Evolutionary conservation across 768 basidiomycete genomes (phyloP).

Genomic region (Calvatia gigantea): DNA sequence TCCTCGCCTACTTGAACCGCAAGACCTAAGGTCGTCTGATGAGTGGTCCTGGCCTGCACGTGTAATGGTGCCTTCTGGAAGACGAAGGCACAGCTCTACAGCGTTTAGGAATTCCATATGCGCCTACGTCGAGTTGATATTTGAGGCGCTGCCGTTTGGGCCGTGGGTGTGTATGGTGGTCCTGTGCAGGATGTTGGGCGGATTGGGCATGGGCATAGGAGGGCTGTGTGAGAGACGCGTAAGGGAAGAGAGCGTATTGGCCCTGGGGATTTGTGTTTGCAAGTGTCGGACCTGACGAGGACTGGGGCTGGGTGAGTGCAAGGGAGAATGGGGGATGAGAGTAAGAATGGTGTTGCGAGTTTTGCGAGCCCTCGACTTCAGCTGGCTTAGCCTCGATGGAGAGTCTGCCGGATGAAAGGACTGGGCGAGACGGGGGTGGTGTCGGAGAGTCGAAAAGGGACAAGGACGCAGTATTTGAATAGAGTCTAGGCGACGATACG

Average conservation of each 20-base stretch:
- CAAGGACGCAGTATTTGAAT: constrained; percentile 32
- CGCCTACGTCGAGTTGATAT: constrained; percentile 67
- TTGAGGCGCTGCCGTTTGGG: constrained; percentile 27
- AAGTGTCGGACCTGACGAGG: constrained; percentile 6
- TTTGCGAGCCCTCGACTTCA: constrained; percentile 14
- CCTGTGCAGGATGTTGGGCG: constrained; percentile 23
- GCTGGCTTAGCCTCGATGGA: constrained; percentile 17
- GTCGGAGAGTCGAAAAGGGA: constrained; percentile 23
- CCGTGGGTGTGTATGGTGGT: constrained; percentile 21
- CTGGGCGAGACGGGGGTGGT: constrained; percentile 17
- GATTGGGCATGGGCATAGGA: constrained; percentile 26
- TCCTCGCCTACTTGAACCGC: constrained; percentile 89
- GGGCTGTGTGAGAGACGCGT: constrained; percentile 24
- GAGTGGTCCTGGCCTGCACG: constrained; percentile 12
- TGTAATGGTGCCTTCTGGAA: constrained; percentile 16
- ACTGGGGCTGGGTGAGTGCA: constrained; percentile 15
- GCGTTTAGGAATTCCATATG: constrained; percentile 82
- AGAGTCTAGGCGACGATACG: constrained; percentile 33
- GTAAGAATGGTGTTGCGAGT: constrained; percentile 13
- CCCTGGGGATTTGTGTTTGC: constrained; percentile 7
- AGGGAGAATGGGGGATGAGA: constrained; percentile 15
- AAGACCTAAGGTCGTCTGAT: constrained; percentile 34
- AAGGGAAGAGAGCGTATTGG: constrained; percentile 31
- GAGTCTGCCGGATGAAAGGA: constrained; percentile 15
- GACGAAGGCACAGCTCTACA: constrained; percentile 16